These are phyloP conservation scores for Chrysanthemum makinoi DNA, from an alignment of 129 eudicot species.

Conservation along the genomic window DNA sequence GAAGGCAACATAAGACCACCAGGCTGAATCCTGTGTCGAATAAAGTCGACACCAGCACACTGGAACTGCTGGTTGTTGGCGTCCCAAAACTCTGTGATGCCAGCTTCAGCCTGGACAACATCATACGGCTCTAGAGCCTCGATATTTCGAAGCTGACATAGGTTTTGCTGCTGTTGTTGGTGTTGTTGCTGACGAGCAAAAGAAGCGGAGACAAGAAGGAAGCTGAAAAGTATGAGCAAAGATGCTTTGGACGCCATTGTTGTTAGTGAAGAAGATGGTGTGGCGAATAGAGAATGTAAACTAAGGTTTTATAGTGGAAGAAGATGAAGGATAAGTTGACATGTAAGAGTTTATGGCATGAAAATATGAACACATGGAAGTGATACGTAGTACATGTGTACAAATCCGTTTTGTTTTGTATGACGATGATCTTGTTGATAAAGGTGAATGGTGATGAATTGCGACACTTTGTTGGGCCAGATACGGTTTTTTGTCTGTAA, in stretches of 20 bases:
- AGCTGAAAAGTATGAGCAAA: slow-evolving; percentile 20
- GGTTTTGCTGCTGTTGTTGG: slow-evolving; percentile 24
- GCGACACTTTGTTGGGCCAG: background rate
- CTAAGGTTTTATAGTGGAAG: slow-evolving; percentile 20
- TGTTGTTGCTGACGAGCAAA: slow-evolving; percentile 32
- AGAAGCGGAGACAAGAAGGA: slow-evolving; percentile 9
- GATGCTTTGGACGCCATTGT: slow-evolving; percentile 30
- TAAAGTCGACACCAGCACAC: slow-evolving; percentile 60
- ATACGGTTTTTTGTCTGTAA: too few relatives aligned
- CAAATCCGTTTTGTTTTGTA: background rate
- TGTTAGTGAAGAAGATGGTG: slow-evolving; percentile 11
- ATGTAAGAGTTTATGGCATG: slow-evolving; percentile 12
- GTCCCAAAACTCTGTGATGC: slow-evolving; percentile 62
- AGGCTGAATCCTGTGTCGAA: slow-evolving; percentile 46
- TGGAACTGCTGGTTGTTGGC: slow-evolving; percentile 39
- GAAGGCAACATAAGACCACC: slow-evolving; percentile 61
- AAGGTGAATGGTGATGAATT: background rate
- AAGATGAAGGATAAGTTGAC: slow-evolving; percentile 29
- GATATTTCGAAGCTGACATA: slow-evolving; percentile 50
- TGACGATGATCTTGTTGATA: background rate
- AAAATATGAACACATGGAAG: slow-evolving; percentile 1
- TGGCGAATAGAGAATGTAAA: slow-evolving; percentile 21
- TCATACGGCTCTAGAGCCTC: slow-evolving; percentile 49
- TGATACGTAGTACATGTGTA: background rate
- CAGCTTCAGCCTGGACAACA: slow-evolving; percentile 59